Percentiles rank a stretch among this genome's conserved stretches.
These are phyloP conservation scores for Cichorium intybus DNA, from an alignment of 140 eudicot genomes.

Conservation along the genomic window DNA sequence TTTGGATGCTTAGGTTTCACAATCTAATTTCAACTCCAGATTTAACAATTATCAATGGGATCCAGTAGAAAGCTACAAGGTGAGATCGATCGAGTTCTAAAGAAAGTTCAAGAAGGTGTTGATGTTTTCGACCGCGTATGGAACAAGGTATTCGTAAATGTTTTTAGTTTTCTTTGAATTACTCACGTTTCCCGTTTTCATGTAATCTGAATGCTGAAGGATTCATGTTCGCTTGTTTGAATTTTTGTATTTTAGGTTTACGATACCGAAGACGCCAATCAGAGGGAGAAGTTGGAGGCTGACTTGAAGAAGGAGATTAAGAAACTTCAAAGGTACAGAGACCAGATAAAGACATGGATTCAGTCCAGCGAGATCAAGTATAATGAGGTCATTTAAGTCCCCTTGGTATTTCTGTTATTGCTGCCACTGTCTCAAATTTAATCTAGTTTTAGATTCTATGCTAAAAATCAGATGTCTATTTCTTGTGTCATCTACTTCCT, in stretches of 20 bases:
- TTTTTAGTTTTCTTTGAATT: not conserved
- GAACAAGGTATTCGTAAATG: conserved; percentile 66
- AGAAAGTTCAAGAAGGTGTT: conserved; percentile 96
- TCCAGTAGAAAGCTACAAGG: conserved; percentile 98
- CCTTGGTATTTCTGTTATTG: not conserved
- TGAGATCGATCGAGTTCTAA: conserved; percentile 93
- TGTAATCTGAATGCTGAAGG: conserved; percentile 2
- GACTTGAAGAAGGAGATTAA: no score
- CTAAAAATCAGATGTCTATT: no score
- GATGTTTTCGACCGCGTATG: conserved; percentile 98
- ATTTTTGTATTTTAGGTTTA: conserved; percentile 55
- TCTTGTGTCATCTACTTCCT: no score
- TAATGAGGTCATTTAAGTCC: conserved; percentile 54
- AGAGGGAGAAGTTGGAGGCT: no score
- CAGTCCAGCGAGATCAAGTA: conserved; percentile 98
- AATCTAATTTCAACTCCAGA: conserved; percentile 5
- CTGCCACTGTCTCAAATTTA: not conserved
- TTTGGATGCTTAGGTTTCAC: conserved; percentile 34
- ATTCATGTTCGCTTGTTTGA: not conserved
- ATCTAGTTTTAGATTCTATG: no score
- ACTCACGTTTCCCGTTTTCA: not conserved
- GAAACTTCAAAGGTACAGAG: no score
- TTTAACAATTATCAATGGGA: conserved; percentile 54
- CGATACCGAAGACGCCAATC: no score
- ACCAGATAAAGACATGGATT: no score